phyloP scores from a whole-genome alignment of 2,329 filamentous ascomycete genomes.

The Rosellinia necatrix region DNA sequence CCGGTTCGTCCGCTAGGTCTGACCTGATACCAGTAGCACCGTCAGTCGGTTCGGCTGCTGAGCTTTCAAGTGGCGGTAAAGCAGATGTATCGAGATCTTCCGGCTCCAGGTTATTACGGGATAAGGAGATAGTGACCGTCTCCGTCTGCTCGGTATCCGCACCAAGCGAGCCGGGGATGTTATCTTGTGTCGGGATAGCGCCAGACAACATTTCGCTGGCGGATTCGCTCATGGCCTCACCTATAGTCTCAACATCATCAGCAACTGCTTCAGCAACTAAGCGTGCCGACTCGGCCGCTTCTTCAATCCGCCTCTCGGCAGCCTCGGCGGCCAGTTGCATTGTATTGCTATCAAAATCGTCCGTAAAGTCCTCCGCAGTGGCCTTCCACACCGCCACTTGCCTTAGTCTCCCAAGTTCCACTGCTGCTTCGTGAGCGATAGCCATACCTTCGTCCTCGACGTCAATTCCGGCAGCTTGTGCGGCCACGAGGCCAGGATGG shows the following conservation, averaged over 20 bases:
- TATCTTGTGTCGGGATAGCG: constrained; percentile 28
- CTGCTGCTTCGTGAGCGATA: constrained; percentile 76
- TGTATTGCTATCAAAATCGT: constrained; percentile 76
- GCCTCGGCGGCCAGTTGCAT: constrained; percentile 62
- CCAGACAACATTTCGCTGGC: constrained; percentile 41
- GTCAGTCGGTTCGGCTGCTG: constrained; percentile 31
- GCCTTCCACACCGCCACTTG: constrained; percentile 86
- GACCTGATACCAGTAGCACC: constrained; percentile 31
- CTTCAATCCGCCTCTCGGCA: constrained; percentile 42
- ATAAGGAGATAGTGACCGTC: constrained; percentile 35
- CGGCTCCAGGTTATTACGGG: constrained; percentile 22
- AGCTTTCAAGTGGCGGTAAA: constrained; percentile 31
- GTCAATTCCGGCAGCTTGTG: constrained; percentile 68
- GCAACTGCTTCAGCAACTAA: not conserved
- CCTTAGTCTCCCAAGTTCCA: constrained; percentile 80
- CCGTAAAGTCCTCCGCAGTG: constrained; percentile 69
- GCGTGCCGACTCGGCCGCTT: constrained; percentile 33
- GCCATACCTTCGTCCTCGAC: constrained; percentile 81
- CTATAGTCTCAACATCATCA: not conserved
- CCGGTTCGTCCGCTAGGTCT: constrained; percentile 32
- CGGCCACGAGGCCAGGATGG: constrained; percentile 71
- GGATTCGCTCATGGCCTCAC: constrained; percentile 20
- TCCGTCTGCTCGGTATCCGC: constrained; percentile 38
- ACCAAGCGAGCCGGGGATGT: constrained; percentile 28
- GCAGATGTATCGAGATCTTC: constrained; percentile 33